A percentile compares a stretch with the other conserved stretches of the same genome.
These are phyloP conservation scores for Suillus subalutaceus DNA, from an alignment of 768 basidiomycete genomes.

Conservation along the genomic window DNA sequence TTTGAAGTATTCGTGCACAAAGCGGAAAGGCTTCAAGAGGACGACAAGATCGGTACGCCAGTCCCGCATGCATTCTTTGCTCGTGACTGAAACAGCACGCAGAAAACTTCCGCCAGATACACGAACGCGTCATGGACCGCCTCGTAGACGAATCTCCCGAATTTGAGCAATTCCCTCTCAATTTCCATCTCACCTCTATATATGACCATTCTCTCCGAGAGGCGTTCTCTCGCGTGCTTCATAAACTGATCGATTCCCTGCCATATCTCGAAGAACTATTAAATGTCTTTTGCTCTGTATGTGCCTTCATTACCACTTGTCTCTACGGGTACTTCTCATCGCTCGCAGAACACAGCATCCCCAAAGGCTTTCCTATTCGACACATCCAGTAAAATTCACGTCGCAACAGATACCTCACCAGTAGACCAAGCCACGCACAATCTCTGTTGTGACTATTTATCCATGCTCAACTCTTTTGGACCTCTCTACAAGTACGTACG, in stretches of 20 bases:
- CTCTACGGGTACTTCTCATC: constrained; percentile 2
- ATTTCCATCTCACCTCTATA: constrained; percentile 89
- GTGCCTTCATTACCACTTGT: constrained; percentile 19
- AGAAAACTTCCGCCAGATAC: constrained; percentile 93
- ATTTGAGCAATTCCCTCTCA: constrained; percentile 76
- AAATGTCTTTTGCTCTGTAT: constrained; percentile 80
- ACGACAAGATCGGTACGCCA: constrained; percentile 81
- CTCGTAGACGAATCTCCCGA: constrained; percentile 76
- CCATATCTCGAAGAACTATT: constrained; percentile 87
- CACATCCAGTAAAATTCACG: constrained; percentile 77
- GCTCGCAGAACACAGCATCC: constrained; percentile 79
- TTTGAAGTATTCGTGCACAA: constrained; percentile 97
- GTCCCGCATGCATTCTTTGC: not conserved
- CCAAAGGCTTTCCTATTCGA: constrained; percentile 96
- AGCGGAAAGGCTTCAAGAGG: constrained; percentile 87
- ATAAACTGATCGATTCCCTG: constrained; percentile 83
- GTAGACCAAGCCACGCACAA: constrained; percentile 88
- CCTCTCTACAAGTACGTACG: constrained; percentile 56
- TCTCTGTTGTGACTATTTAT: constrained; percentile 89
- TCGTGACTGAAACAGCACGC: constrained; percentile 12
- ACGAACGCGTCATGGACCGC: constrained; percentile 83
- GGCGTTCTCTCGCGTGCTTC: constrained; percentile 88
- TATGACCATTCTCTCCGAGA: constrained; percentile 92
- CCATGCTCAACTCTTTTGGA: constrained; percentile 84
- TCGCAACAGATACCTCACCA: constrained; percentile 93